Evolutionary conservation across 2,329 filamentous ascomycete species (phyloP).

Genomic region (Fusarium bactridioides): DNA sequence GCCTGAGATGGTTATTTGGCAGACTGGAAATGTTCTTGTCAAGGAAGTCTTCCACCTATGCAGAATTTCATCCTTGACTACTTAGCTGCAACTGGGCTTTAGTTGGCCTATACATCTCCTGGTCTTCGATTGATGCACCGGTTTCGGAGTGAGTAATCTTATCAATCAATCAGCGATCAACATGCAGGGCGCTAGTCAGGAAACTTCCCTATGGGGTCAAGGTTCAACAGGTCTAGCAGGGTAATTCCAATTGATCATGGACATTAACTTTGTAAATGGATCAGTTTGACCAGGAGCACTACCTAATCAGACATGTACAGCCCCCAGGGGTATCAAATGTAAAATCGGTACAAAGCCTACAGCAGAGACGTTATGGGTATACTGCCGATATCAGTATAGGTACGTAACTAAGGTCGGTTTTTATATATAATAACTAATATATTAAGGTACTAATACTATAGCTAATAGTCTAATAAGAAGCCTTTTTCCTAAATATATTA

Average conservation of each 20-base stretch:
- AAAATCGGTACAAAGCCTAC: no score
- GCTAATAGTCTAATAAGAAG: no score
- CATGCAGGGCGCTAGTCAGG: slow-evolving; percentile 32
- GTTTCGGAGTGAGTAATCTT: slow-evolving; percentile 36
- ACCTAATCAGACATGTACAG: slow-evolving; percentile 12
- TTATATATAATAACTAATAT: no score
- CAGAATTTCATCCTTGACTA: background rate
- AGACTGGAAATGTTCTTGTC: background rate
- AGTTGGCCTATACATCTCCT: background rate
- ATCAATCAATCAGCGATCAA: slow-evolving; percentile 45
- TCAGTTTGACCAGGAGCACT: background rate
- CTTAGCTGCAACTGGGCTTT: background rate
- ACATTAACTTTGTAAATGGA: slow-evolving; percentile 4
- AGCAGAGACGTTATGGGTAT: no score
- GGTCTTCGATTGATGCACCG: background rate
- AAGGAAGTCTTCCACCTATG: background rate
- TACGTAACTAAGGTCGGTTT: no score
- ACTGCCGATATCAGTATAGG: no score
- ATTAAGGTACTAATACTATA: no score
- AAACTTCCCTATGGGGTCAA: slow-evolving; percentile 3
- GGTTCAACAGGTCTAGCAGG: background rate
- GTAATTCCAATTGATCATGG: background rate
- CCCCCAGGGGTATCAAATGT: no score
- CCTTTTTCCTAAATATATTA: no score
- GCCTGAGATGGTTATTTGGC: background rate